Percentiles rank a stretch among this genome's conserved stretches.
phyloP scores from a whole-genome alignment of 1,139 yeast species.

The Candida glucosophila region DNA sequence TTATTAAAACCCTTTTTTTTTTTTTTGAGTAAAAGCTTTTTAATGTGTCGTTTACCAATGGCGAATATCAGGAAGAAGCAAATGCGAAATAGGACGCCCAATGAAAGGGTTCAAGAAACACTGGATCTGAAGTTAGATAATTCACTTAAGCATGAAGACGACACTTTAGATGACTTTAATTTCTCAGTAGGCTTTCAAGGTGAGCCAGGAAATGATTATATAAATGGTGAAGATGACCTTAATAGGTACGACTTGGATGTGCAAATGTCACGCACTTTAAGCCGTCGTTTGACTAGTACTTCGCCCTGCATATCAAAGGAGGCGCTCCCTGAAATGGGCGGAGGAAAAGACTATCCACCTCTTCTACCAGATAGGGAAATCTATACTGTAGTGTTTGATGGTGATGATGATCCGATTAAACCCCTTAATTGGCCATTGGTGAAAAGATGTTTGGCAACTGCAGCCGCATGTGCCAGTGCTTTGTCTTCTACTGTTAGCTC shows the following conservation, averaged over 20 bases:
- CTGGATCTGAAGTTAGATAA: no score
- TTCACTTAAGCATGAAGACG: no score
- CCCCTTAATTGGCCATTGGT: conserved; percentile 51
- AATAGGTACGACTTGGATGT: conserved; percentile 8
- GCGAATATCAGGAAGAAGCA: no score
- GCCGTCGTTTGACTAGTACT: conserved; percentile 17
- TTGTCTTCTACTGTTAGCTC: conserved; percentile 44
- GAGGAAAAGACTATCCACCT: conserved; percentile 28
- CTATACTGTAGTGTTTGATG: conserved; percentile 51
- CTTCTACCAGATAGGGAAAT: conserved; percentile 28
- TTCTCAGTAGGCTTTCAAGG: no score
- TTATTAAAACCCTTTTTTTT: no score
- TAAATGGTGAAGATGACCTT: conserved; percentile 3
- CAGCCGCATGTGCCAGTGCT: conserved; percentile 25
- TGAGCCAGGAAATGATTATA: no score
- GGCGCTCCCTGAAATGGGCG: conserved; percentile 31
- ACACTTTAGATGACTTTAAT: no score
- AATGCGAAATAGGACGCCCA: no score
- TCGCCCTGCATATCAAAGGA: conserved; percentile 14
- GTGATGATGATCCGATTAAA: conserved; percentile 51
- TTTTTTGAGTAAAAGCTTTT: no score
- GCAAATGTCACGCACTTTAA: conserved; percentile 7
- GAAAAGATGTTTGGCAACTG: conserved; percentile 31
- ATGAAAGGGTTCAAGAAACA: no score
- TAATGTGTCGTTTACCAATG: no score